These are phyloP conservation scores for Eutypa lata DNA, from an alignment of 2,329 filamentous ascomycete species.

Conservation along the genomic window DNA sequence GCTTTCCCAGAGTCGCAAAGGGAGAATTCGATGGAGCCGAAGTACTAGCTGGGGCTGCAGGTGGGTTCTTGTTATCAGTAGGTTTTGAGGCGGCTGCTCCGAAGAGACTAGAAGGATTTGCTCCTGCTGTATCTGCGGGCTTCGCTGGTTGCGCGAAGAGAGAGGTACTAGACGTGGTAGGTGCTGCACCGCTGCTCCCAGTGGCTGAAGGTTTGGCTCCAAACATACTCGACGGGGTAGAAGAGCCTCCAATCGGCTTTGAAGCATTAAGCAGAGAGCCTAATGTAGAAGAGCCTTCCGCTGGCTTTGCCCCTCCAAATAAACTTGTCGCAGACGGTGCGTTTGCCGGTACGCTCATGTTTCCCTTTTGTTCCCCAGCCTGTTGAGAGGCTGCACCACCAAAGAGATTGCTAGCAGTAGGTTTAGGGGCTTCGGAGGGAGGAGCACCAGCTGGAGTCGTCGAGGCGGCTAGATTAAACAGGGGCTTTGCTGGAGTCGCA, in stretches of 20 bases:
- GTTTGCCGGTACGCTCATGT: slow-evolving; percentile 23
- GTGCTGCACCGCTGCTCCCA: slow-evolving; percentile 7
- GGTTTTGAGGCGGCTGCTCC: slow-evolving; percentile 9
- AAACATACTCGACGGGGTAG: slow-evolving; percentile 16
- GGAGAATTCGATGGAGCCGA: slow-evolving; percentile 14
- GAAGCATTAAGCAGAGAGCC: neutral
- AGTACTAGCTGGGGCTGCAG: neutral
- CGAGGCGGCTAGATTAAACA: slow-evolving; percentile 42
- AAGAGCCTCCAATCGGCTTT: slow-evolving; percentile 21
- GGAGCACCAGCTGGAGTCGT: slow-evolving; percentile 57
- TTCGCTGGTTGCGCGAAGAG: slow-evolving; percentile 20
- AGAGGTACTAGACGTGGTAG: slow-evolving; percentile 8
- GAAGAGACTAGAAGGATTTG: slow-evolving; percentile 20
- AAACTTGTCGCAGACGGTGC: slow-evolving; percentile 21
- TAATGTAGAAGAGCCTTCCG: slow-evolving; percentile 15
- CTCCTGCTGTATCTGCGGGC: slow-evolving; percentile 18
- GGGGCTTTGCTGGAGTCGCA: slow-evolving; percentile 45
- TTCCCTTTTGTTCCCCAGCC: slow-evolving; percentile 22
- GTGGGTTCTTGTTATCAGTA: neutral
- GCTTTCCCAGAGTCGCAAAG: slow-evolving; percentile 1
- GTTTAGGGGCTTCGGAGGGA: slow-evolving; percentile 35
- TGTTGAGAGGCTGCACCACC: slow-evolving; percentile 29
- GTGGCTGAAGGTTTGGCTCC: slow-evolving; percentile 18
- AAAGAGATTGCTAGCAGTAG: slow-evolving; percentile 26
- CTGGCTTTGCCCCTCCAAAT: slow-evolving; percentile 23